Percentiles rank a stretch among this genome's conserved stretches.
Evolutionary conservation across 140 eudicot species (phyloP).

Genomic region (Cichorium intybus): DNA sequence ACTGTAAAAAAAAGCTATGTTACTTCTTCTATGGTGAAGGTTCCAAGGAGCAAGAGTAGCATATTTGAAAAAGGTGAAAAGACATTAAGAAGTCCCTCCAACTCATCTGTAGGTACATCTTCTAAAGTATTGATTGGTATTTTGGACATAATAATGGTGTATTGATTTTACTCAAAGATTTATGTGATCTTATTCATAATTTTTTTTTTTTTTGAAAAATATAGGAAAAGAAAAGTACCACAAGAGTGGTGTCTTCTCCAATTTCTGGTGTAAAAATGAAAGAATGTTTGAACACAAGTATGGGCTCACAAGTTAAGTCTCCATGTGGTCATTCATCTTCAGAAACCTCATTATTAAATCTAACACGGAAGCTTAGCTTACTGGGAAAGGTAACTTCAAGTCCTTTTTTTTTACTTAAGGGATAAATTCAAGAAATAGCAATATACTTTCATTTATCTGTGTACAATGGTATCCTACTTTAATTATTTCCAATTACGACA

Average conservation of each 20-base stretch:
- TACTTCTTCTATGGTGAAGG: constrained; percentile 52
- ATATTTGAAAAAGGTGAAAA: constrained; percentile 52
- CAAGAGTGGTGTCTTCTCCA: constrained; percentile 41
- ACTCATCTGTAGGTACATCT: constrained; percentile 85
- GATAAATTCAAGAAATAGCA: not conserved
- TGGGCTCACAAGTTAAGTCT: constrained; percentile 32
- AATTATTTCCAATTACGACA: not conserved
- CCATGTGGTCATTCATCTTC: constrained; percentile 37
- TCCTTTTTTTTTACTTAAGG: not conserved
- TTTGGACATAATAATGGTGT: too few species aligned
- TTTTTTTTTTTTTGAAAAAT: constrained; percentile 3
- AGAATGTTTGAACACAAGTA: constrained; percentile 24
- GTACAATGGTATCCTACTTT: not conserved
- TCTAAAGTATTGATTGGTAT: too few species aligned
- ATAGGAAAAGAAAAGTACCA: constrained; percentile 63
- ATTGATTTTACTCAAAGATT: too few species aligned
- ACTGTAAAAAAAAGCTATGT: constrained; percentile 50
- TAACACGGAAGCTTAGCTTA: constrained; percentile 68
- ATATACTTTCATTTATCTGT: not conserved
- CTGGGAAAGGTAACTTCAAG: constrained; percentile 59
- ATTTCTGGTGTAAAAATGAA: constrained; percentile 19
- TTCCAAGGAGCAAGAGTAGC: constrained; percentile 62
- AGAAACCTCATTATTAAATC: constrained; percentile 41
- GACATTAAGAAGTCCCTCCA: constrained; percentile 46
- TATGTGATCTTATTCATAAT: not conserved